These are phyloP conservation scores for Eragrostis curvula DNA, from an alignment of 176 grass and related monocot species.

Conservation along the genomic window DNA sequence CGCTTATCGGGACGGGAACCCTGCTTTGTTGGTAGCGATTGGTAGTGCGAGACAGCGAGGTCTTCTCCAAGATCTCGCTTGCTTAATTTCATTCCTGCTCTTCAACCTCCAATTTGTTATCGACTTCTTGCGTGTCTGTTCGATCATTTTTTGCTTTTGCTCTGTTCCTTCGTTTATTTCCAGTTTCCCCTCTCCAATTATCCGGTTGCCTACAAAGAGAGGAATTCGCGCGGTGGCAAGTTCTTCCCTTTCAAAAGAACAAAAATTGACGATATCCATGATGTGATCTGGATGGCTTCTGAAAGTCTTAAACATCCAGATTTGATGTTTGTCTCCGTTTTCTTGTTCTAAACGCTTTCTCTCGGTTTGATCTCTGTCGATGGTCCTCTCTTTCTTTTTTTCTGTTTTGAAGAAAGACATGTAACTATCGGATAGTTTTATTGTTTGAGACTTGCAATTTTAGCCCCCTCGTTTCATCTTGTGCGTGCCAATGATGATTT, in stretches of 20 bases:
- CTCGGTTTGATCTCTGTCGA: neutral
- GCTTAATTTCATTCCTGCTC: neutral
- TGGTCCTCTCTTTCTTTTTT: neutral
- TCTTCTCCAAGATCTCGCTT: neutral
- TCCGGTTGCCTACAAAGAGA: neutral
- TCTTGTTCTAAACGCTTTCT: neutral
- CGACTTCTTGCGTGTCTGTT: neutral
- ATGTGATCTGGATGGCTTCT: neutral
- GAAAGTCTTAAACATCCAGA: no score
- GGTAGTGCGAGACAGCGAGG: neutral
- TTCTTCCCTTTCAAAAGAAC: neutral
- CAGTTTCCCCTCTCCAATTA: neutral
- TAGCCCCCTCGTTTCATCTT: neutral
- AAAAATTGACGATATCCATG: neutral
- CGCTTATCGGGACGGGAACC: neutral
- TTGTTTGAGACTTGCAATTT: neutral
- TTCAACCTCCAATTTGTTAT: neutral
- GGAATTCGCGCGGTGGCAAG: neutral
- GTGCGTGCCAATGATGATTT: conserved; percentile 34
- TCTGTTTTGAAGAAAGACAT: neutral
- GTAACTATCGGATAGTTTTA: neutral
- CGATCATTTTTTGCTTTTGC: neutral
- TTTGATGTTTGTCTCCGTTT: neutral
- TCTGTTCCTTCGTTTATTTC: neutral
- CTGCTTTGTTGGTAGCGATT: neutral